These are phyloP conservation scores for Anisodus tanguticus DNA, from an alignment of 257 asterid genomes.

Conservation along the genomic window DNA sequence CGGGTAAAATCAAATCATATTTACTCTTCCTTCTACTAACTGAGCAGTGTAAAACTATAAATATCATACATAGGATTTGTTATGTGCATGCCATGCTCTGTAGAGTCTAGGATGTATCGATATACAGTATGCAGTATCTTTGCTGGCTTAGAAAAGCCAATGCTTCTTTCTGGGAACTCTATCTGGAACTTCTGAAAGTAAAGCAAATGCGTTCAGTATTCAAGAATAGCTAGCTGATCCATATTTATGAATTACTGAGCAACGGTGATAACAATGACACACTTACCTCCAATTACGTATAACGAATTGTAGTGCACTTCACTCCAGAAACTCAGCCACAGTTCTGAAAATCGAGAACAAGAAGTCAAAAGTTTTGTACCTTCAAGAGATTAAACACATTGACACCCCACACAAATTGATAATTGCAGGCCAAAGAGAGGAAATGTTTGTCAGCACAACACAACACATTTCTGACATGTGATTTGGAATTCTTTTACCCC, in stretches of 20 bases:
- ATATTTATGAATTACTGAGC: not conserved
- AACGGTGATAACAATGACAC: not conserved
- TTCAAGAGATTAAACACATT: not conserved
- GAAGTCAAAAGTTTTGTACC: not conserved
- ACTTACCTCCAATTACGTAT: constrained; percentile 79
- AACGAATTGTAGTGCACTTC: constrained; percentile 90
- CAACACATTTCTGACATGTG: not conserved
- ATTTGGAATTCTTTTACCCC: not conserved
- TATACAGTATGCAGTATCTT: constrained; percentile 12
- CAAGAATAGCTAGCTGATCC: not conserved
- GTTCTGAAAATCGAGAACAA: constrained; percentile 45
- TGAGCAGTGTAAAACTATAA: not conserved
- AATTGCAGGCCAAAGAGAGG: not conserved
- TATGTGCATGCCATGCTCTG: constrained; percentile 20
- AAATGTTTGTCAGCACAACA: not conserved
- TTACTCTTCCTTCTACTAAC: not conserved
- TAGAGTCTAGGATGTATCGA: not conserved
- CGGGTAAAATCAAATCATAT: not conserved
- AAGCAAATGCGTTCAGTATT: not conserved
- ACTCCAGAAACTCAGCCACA: constrained; percentile 99
- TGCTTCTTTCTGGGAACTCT: constrained; percentile 72
- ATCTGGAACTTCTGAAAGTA: constrained; percentile 65
- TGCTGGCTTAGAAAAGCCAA: constrained; percentile 56
- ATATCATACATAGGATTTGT: constrained; percentile 19
- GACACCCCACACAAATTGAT: not conserved